phyloP scores from a whole-genome alignment of 2,329 filamentous ascomycete genomes.

The Hypoxylon sp. region DNA sequence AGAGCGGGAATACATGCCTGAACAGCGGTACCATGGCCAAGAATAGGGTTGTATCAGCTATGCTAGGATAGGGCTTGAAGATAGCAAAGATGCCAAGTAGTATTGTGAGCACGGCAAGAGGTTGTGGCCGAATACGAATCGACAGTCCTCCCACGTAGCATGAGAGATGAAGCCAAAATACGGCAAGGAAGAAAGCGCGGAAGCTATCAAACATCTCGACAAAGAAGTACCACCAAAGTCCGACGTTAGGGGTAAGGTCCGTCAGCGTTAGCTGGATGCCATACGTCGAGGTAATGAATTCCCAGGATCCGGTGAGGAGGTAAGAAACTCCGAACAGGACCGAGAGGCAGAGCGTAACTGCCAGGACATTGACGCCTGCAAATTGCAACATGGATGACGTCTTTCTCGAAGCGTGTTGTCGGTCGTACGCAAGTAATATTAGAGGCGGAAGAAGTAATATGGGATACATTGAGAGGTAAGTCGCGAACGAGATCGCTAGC shows the following conservation, averaged over 20 bases:
- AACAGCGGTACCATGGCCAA: constrained; percentile 87
- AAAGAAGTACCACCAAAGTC: constrained; percentile 99
- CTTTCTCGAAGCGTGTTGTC: constrained; percentile 59
- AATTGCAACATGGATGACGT: constrained; percentile 64
- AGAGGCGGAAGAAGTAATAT: constrained; percentile 87
- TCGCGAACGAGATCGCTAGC: constrained; percentile 86
- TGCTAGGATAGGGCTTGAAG: constrained; percentile 97
- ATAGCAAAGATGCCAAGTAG: constrained; percentile 91
- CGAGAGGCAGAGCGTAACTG: constrained; percentile 69
- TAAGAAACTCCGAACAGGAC: constrained; percentile 80
- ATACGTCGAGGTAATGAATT: constrained; percentile 91
- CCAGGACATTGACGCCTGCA: constrained; percentile 65
- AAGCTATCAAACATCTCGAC: constrained; percentile 99
- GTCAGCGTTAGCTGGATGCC: constrained; percentile 91
- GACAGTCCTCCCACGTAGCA: constrained; percentile 91
- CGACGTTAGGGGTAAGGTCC: constrained; percentile 94
- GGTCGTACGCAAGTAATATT: constrained; percentile 84
- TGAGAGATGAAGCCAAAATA: constrained; percentile 96
- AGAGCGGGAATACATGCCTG: constrained; percentile 91
- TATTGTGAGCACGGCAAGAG: constrained; percentile 86
- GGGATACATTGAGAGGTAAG: constrained; percentile 94
- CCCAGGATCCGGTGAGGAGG: constrained; percentile 84
- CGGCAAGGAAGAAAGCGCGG: constrained; percentile 94
- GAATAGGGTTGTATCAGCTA: constrained; percentile 90
- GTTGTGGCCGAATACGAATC: constrained; percentile 85